phyloP scores from a whole-genome alignment of 768 basidiomycete species.

The Kwoniella europaea region DNA sequence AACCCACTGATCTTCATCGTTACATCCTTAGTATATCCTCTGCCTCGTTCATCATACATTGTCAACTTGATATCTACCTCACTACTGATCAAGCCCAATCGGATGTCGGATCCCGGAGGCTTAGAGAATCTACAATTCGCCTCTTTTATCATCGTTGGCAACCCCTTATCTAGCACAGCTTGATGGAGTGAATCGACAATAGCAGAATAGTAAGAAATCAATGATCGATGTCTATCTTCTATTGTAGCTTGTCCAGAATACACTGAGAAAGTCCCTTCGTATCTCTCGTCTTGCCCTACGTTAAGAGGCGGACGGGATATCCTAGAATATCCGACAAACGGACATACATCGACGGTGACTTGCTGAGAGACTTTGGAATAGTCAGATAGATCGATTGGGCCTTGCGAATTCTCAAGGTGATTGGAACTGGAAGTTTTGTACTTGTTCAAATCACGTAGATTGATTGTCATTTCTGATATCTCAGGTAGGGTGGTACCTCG shows the following conservation, averaged over 20 bases:
- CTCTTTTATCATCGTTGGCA: neutral
- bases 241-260: neutral
- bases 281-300: neutral
- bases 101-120: neutral
- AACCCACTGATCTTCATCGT: neutral
- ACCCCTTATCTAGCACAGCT: neutral
- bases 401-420: neutral
- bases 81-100: neutral
- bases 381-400: neutral
- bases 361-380: neutral
- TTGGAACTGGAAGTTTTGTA: neutral
- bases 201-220: neutral
- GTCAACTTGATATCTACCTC: neutral
- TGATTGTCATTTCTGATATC: neutral
- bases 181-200: neutral
- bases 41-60: neutral
- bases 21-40: neutral
- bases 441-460: neutral
- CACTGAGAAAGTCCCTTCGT: neutral
- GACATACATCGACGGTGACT: neutral
- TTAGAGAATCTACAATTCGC: neutral
- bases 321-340: neutral
- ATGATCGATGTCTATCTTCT: neutral
- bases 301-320: neutral
- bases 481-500: neutral